Base-by-base conservation (phyloP, 2,329 filamentous ascomycete genomes). In the Cercospora janseana region DNA sequence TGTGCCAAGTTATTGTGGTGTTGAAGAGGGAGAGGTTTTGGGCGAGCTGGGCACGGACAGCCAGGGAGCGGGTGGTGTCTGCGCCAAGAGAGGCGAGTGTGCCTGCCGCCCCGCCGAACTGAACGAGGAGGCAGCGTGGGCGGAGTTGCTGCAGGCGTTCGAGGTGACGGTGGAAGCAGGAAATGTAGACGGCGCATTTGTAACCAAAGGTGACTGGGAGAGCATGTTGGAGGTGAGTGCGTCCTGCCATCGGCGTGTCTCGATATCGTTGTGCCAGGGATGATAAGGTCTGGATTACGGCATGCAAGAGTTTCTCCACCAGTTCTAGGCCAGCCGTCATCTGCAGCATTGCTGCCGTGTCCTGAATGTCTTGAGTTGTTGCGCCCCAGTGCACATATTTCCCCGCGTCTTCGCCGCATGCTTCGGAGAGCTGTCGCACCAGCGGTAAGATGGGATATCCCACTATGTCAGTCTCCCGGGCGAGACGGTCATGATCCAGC, bases 201-300 rank as follows among this genome's bases (percentile, higher is more conserved):
- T 65, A 67, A 16, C 65, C 65, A 38, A 65, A 66, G 4, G 64
- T 64, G 6, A 66, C 59, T 3, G 65, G 64, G 2, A 67, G 49
- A 3, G 65, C 65, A 34, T 66, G 64, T 44, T 67, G 64, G 6
- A 67, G 49, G 45, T 67, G 63, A 1, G 63, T 64, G 6, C 64
- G 46, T 0, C 60, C 64, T 13, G 64, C 55, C 62, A 66, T 63
- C 3, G 61, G 56, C 1, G 62, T 60, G 16, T 57, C 46, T 21
- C 48, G 58, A 52, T 63, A 55, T 27, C 52, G 55, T 24, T 40
- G 28, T 9, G 57, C 53, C 8, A 64, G 49, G 1, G 35, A 35
- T 3, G 20, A 31, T 8, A 64, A 37, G 1, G 52, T 49, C 12
- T 38, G 41, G 16, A 51, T 55, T 12, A 63, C 23, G 5, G 46